Conservation (phyloP, 257 asterid genomes). For the Lantana camara region DNA sequence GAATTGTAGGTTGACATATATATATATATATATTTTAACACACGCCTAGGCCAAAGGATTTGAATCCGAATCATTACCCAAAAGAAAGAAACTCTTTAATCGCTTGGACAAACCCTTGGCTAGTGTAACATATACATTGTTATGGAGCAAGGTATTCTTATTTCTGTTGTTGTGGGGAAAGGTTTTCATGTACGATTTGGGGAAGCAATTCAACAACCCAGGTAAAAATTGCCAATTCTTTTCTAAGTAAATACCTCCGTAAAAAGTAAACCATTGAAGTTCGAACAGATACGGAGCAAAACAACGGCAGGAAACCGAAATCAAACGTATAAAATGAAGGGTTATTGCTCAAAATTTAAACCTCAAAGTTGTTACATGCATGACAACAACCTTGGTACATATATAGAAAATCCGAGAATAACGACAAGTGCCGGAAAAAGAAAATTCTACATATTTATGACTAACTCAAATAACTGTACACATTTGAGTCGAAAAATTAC, state of each 20-base stretch:
- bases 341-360: constrained; percentile 3
- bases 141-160: background rate
- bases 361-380: constrained; percentile 24
- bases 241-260: constrained; percentile 5
- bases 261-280: background rate
- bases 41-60: too few relatives aligned
- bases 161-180: too few relatives aligned
- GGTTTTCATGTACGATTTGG: background rate
- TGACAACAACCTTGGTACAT: constrained; percentile 23
- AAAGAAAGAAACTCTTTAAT: too few relatives aligned
- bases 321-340: constrained; percentile 19
- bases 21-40: too few relatives aligned
- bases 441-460: constrained; percentile 21
- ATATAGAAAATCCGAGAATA: background rate
- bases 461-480: constrained; percentile 41
- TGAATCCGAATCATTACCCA: too few relatives aligned
- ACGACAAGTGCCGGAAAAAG: background rate
- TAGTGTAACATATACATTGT: too few relatives aligned
- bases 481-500: constrained; percentile 26
- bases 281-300: constrained; percentile 11
- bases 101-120: too few relatives aligned
- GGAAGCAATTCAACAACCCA: background rate
- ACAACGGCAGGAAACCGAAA: constrained; percentile 2
- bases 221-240: background rate
- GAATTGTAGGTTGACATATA: constrained; percentile 20